Evolutionary conservation across 305 asterid genomes (phyloP).

Genomic region (Solanum hybrid): DNA sequence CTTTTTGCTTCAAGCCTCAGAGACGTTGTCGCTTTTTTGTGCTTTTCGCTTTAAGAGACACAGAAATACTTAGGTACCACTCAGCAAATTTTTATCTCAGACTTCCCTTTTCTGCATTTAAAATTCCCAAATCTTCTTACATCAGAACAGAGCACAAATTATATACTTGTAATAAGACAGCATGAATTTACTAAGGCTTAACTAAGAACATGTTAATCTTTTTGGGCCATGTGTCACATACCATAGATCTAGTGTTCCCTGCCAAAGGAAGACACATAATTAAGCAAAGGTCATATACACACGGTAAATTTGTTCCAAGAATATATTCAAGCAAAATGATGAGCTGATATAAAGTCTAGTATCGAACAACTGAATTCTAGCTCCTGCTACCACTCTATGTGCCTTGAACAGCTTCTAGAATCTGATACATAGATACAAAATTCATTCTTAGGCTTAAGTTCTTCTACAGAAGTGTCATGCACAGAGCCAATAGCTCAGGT

Average conservation of each 20-base stretch:
- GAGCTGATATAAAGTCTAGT: background rate
- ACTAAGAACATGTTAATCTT: background rate
- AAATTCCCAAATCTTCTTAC: background rate
- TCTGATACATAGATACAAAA: background rate
- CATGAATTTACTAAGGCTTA: background rate
- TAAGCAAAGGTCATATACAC: background rate
- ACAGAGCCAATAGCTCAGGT: background rate
- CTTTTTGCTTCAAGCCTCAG: background rate
- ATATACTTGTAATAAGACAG: background rate
- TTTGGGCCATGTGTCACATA: background rate
- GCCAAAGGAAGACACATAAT: background rate
- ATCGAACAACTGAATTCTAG: background rate
- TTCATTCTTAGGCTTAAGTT: background rate
- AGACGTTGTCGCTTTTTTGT: background rate
- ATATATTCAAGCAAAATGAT: background rate
- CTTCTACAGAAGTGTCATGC: background rate
- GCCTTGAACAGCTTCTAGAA: background rate
- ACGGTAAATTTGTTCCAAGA: background rate
- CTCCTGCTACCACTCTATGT: background rate
- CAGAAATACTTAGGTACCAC: background rate
- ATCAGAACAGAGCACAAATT: background rate
- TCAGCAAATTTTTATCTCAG: background rate
- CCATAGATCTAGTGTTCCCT: background rate
- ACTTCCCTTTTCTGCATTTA: background rate
- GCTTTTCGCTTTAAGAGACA: background rate